Percentiles rank a stretch among this genome's conserved stretches.
These are phyloP conservation scores for Borovskyia barvae DNA, from an alignment of 208 protist genomes.

Conservation along the genomic window DNA sequence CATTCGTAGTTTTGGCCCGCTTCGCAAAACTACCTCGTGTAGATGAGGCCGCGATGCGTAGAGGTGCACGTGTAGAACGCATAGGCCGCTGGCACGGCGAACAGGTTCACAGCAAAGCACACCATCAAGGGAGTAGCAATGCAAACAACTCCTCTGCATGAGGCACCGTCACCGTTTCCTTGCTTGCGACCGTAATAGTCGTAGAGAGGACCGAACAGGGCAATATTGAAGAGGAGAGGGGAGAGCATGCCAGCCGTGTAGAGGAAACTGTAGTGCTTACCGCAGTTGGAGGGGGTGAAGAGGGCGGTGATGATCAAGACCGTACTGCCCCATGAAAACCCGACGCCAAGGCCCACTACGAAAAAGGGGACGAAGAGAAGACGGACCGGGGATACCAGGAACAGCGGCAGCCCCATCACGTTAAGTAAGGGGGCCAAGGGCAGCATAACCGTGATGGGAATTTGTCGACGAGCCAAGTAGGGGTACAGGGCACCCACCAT, in stretches of 20 bases:
- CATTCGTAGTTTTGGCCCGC: too few species aligned
- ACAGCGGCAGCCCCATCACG: slow-evolving; percentile 57
- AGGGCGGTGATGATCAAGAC: slow-evolving; percentile 70
- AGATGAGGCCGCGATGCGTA: slow-evolving; percentile 20
- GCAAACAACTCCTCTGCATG: slow-evolving; percentile 58
- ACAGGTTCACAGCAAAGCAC: slow-evolving; percentile 50
- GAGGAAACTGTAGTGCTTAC: slow-evolving; percentile 81
- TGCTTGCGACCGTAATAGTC: slow-evolving; percentile 57
- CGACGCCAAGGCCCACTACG: slow-evolving; percentile 65
- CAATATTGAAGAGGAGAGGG: slow-evolving; percentile 76
- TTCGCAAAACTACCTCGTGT: not conserved
- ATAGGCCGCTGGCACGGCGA: slow-evolving; percentile 39
- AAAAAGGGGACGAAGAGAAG: slow-evolving; percentile 70
- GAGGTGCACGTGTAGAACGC: slow-evolving; percentile 35
- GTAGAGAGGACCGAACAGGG: slow-evolving; percentile 70
- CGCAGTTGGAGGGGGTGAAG: slow-evolving; percentile 61
- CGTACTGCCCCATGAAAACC: slow-evolving; percentile 77
- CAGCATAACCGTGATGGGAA: slow-evolving; percentile 42
- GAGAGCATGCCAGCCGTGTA: slow-evolving; percentile 84
- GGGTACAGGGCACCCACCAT: slow-evolving; percentile 54
- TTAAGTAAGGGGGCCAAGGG: slow-evolving; percentile 63
- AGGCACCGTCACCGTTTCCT: slow-evolving; percentile 18
- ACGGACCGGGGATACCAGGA: slow-evolving; percentile 31
- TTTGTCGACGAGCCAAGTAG: slow-evolving; percentile 29
- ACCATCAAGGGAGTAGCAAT: slow-evolving; percentile 48